These are phyloP conservation scores for Talaromyces sp. DNA, from an alignment of 2,329 filamentous ascomycete genomes.

Conservation along the genomic window DNA sequence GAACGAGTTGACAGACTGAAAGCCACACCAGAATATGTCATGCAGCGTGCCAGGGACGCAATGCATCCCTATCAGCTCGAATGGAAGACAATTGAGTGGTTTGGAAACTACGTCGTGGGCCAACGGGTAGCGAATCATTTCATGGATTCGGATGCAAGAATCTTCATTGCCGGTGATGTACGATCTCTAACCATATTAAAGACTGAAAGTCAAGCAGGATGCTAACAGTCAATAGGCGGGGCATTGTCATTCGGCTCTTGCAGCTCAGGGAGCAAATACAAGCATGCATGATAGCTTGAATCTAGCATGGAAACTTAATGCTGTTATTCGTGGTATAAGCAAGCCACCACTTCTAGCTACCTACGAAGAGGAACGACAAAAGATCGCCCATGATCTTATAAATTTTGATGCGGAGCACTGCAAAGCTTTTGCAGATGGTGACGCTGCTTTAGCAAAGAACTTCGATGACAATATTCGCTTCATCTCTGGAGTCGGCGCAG, in stretches of 20 bases:
- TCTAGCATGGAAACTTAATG: constrained; percentile 35
- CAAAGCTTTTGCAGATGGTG: constrained; percentile 56
- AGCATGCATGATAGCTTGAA: constrained; percentile 38
- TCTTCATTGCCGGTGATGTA: constrained; percentile 69
- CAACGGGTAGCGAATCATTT: constrained; percentile 61
- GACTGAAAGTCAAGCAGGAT: not conserved
- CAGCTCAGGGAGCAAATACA: constrained; percentile 35
- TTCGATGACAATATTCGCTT: constrained; percentile 69
- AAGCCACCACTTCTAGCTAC: constrained; percentile 25
- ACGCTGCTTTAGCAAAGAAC: constrained; percentile 63
- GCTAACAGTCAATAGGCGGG: constrained; percentile 24
- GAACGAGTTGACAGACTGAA: constrained; percentile 54
- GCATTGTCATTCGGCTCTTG: constrained; percentile 31
- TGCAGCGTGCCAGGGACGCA: constrained; percentile 61
- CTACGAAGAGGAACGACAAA: constrained; percentile 33
- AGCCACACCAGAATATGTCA: constrained; percentile 61
- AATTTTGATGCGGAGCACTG: constrained; percentile 43
- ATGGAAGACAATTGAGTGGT: constrained; percentile 53
- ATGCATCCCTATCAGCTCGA: constrained; percentile 63
- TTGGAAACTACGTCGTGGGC: constrained; percentile 65
- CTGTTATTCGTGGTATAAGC: constrained; percentile 27
- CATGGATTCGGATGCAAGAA: constrained; percentile 48
- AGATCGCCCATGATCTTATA: constrained; percentile 33
- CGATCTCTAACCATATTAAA: not conserved
- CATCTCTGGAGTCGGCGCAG: constrained; percentile 68